Conservation (phyloP, 371 early-diverging fungal genomes). For the Paramicrosporidium saccamoebae region DNA sequence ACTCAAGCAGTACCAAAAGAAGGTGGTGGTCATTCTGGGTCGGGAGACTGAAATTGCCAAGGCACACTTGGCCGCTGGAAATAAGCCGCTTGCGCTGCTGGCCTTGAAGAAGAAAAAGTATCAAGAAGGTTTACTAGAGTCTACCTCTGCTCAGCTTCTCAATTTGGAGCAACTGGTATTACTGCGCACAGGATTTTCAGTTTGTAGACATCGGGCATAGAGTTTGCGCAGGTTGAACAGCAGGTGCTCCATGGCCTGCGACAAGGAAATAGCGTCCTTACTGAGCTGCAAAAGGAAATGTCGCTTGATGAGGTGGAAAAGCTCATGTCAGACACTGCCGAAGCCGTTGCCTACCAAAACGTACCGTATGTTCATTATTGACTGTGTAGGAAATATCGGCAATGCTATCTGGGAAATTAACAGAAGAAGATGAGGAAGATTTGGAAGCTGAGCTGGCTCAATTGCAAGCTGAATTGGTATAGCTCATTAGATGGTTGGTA, state of each 20-base stretch:
- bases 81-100: slow-evolving; percentile 44
- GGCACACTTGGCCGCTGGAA: slow-evolving; percentile 17
- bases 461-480: too few relatives aligned
- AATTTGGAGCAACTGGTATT: slow-evolving; percentile 57
- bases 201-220: slow-evolving; percentile 35
- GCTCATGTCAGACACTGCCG: slow-evolving; percentile 76
- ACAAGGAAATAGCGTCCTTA: slow-evolving; percentile 46
- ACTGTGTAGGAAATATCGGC: slow-evolving; percentile 34
- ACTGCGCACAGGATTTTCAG: slow-evolving; percentile 1
- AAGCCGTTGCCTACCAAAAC: slow-evolving; percentile 75
- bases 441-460: slow-evolving; percentile 40
- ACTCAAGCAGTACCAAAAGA: slow-evolving; percentile 52
- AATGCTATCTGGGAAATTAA: slow-evolving; percentile 21
- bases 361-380: slow-evolving; percentile 7
- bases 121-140: slow-evolving; percentile 45
- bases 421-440: slow-evolving; percentile 50
- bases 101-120: slow-evolving; percentile 79
- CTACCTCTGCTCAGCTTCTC: slow-evolving; percentile 47
- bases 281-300: slow-evolving; percentile 58
- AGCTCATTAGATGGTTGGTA: too few relatives aligned
- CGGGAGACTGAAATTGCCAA: slow-evolving; percentile 27
- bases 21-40: slow-evolving; percentile 20
- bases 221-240: slow-evolving; percentile 61
- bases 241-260: slow-evolving; percentile 46
- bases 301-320: slow-evolving; percentile 65